These are phyloP conservation scores for Trichoderma asperellum DNA, from an alignment of 2,329 filamentous ascomycete species.

Conservation along the genomic window DNA sequence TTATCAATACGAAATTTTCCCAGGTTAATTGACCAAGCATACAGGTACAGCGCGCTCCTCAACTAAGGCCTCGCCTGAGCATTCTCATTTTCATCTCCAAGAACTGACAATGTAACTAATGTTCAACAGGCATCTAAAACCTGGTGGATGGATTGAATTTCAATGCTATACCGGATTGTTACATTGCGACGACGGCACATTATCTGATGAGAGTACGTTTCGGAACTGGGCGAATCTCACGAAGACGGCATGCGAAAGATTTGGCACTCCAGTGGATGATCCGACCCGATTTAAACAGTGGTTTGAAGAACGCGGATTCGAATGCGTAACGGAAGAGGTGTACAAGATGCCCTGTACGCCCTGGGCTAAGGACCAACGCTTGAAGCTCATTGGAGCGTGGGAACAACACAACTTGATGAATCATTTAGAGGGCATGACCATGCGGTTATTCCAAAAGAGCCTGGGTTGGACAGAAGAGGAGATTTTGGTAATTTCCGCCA, in stretches of 20 bases:
- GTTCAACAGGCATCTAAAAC: slow-evolving; percentile 37
- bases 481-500: slow-evolving; percentile 36
- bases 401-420: slow-evolving; percentile 33
- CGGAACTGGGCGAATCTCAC: slow-evolving; percentile 35
- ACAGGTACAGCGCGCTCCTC: slow-evolving; percentile 35
- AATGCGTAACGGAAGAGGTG: slow-evolving; percentile 50
- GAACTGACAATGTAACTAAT: neutral
- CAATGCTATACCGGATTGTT: slow-evolving; percentile 38
- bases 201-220: slow-evolving; percentile 36
- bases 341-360: slow-evolving; percentile 52
- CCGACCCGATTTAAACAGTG: slow-evolving; percentile 38
- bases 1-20: slow-evolving; percentile 40
- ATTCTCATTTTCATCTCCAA: neutral
- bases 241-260: slow-evolving; percentile 34
- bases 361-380: slow-evolving; percentile 53
- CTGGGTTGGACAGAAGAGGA: slow-evolving; percentile 40
- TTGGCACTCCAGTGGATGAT: slow-evolving; percentile 38
- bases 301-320: slow-evolving; percentile 56
- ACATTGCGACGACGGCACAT: slow-evolving; percentile 41
- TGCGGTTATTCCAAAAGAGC: slow-evolving; percentile 41
- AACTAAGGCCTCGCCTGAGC: neutral
- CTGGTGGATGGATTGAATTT: slow-evolving; percentile 43
- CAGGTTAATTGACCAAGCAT: slow-evolving; percentile 41
- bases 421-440: slow-evolving; percentile 39
- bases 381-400: slow-evolving; percentile 52